Conservation (phyloP, 176 grass and related monocot genomes). For the Carex kokanica region DNA sequence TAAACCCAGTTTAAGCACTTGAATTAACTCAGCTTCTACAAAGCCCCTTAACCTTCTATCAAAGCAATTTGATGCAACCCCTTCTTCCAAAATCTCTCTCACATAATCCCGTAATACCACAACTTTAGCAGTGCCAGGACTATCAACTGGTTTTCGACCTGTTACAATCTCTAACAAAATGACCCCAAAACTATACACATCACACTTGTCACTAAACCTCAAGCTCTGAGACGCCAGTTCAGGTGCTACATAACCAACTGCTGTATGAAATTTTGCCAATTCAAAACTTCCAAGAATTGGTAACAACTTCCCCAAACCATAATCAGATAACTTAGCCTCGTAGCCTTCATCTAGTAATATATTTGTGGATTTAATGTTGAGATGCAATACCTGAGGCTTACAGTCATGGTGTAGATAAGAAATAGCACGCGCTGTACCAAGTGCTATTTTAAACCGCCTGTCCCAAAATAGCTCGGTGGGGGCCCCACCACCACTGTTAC, state of each 20-base stretch:
- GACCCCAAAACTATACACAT: constrained; percentile 98
- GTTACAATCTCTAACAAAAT: constrained; percentile 92
- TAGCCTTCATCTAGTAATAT: constrained; percentile 74
- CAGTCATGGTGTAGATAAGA: constrained; percentile 97
- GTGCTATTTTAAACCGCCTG: constrained; percentile 68
- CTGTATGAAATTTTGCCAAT: constrained; percentile 66
- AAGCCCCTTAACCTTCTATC: constrained; percentile 63
- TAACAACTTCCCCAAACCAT: constrained; percentile 80
- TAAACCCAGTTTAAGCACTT: constrained; percentile 89
- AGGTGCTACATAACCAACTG: constrained; percentile 82
- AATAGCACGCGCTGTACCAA: constrained; percentile 61
- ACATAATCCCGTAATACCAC: constrained; percentile 74
- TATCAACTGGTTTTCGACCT: constrained; percentile 74
- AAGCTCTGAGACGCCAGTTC: constrained; percentile 74
- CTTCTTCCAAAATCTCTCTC: constrained; percentile 69
- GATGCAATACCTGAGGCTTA: constrained; percentile 79
- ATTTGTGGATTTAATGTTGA: constrained; percentile 98
- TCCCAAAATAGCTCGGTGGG: constrained; percentile 65
- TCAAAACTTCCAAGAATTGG: constrained; percentile 75
- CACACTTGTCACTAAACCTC: constrained; percentile 84
- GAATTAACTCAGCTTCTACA: constrained; percentile 79
- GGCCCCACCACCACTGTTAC: constrained; percentile 43
- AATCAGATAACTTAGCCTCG: constrained; percentile 88
- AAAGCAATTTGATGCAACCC: constrained; percentile 67
- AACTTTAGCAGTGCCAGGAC: constrained; percentile 39